These are phyloP conservation scores for Ophiocordyceps robertsii DNA, from an alignment of 2,329 filamentous ascomycete species.

Conservation along the genomic window DNA sequence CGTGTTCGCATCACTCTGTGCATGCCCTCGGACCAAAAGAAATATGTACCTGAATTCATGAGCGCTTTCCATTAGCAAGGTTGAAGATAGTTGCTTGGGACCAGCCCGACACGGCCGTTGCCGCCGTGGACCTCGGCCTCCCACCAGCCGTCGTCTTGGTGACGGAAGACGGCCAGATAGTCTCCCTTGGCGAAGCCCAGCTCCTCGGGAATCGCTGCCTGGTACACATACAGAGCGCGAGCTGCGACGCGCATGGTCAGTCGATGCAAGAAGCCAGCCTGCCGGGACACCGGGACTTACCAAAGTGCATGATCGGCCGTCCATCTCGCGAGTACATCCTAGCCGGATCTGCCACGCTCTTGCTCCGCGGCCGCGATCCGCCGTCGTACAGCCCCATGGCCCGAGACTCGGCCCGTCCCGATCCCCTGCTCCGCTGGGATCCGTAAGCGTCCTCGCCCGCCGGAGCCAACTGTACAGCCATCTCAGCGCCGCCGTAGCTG, in stretches of 20 bases:
- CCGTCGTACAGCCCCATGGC: conserved; percentile 46
- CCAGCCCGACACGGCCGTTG: conserved; percentile 44
- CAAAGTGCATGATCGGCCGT: conserved; percentile 79
- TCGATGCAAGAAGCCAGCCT: background rate
- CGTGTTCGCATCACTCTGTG: background rate
- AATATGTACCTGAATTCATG: background rate
- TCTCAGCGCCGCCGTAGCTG: conserved; percentile 35
- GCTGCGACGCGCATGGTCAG: conserved; percentile 38
- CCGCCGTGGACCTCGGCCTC: conserved; percentile 80
- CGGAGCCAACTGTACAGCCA: conserved; percentile 56
- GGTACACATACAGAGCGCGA: conserved; percentile 86
- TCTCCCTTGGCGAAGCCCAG: conserved; percentile 88
- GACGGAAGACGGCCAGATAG: conserved; percentile 70
- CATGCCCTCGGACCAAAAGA: background rate
- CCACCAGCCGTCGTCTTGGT: conserved; percentile 99
- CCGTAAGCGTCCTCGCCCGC: conserved; percentile 44
- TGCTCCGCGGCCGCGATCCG: conserved; percentile 49
- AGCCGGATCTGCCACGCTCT: conserved; percentile 74
- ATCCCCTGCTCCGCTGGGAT: conserved; percentile 36
- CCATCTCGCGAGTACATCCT: conserved; percentile 77
- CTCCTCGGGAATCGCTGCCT: conserved; percentile 90
- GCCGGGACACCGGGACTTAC: conserved; percentile 42
- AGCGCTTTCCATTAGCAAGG: conserved; percentile 20
- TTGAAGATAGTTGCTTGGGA: conserved; percentile 57
- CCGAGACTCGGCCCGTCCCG: conserved; percentile 32